phyloP scores from a whole-genome alignment of 768 basidiomycete genomes.

The Pleurotus citrinopileatus region DNA sequence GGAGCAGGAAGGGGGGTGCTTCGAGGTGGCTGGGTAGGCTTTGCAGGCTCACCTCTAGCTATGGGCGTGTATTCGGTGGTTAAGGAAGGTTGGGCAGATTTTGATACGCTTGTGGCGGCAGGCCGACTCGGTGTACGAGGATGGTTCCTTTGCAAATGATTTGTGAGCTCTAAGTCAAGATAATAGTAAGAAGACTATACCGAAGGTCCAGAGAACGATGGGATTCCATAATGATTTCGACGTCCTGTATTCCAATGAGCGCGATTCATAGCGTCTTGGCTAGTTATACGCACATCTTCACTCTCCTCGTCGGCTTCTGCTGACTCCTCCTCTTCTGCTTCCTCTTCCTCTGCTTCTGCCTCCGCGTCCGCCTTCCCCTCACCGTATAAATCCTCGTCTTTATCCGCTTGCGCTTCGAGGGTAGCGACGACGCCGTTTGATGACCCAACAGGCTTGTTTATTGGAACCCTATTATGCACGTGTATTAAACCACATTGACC shows the following conservation, averaged over 20 bases:
- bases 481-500: conserved; percentile 14
- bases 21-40: conserved; percentile 27
- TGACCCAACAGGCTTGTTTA: conserved; percentile 39
- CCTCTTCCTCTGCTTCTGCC: conserved; percentile 33
- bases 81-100: conserved; percentile 52
- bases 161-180: not conserved
- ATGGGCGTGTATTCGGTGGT: conserved; percentile 84
- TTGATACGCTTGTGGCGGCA: conserved; percentile 29
- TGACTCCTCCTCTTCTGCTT: conserved; percentile 42
- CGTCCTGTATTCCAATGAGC: conserved; percentile 45
- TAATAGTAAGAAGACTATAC: conserved; percentile 26
- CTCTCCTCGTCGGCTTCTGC: conserved; percentile 40
- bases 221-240: conserved; percentile 91
- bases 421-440: conserved; percentile 49
- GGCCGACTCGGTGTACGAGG: conserved; percentile 29
- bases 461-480: conserved; percentile 23
- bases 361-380: conserved; percentile 39
- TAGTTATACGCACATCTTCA: conserved; percentile 36
- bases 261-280: not conserved
- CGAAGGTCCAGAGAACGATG: conserved; percentile 75
- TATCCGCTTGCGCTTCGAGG: conserved; percentile 41
- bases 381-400: conserved; percentile 26
- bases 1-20: conserved; percentile 2
- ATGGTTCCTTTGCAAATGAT: conserved; percentile 27
- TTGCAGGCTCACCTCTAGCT: conserved; percentile 49